Evolutionary conservation across 108 stramenopile species (phyloP).

Genomic region (Bacterosira constricta): DNA sequence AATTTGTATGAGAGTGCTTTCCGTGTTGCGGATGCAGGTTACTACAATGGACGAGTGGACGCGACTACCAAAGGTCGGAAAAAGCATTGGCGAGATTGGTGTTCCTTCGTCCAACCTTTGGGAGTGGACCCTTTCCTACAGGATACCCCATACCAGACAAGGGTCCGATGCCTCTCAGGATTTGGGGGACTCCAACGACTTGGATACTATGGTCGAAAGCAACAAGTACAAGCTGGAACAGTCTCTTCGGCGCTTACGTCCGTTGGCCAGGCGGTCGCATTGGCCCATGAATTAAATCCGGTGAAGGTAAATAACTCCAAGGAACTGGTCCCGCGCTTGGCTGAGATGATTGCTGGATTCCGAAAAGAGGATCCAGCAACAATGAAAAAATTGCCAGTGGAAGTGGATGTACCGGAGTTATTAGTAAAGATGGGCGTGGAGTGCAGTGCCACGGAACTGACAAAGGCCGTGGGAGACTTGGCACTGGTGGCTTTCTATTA

Average conservation of each 20-base stretch:
- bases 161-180: neutral
- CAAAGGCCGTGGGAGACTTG: neutral
- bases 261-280: neutral
- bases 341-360: neutral
- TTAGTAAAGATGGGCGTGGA: no score
- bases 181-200: neutral
- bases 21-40: conserved; percentile 6
- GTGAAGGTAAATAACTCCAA: neutral
- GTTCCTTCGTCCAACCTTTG: neutral
- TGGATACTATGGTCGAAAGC: neutral
- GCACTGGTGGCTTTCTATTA: conserved; percentile 5
- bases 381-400: neutral
- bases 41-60: conserved; percentile 10
- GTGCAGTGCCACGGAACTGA: neutral
- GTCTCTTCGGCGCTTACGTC: neutral
- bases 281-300: neutral
- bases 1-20: neutral
- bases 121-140: conserved; percentile 10
- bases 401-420: neutral
- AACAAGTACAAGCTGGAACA: neutral
- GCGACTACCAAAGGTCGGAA: conserved; percentile 10
- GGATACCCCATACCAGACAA: neutral
- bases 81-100: conserved; percentile 15
- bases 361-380: neutral
- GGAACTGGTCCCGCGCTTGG: neutral